These are phyloP conservation scores for Tuber microsphaerosporum DNA, from an alignment of 495 filamentous ascomycete species.

Conservation along the genomic window DNA sequence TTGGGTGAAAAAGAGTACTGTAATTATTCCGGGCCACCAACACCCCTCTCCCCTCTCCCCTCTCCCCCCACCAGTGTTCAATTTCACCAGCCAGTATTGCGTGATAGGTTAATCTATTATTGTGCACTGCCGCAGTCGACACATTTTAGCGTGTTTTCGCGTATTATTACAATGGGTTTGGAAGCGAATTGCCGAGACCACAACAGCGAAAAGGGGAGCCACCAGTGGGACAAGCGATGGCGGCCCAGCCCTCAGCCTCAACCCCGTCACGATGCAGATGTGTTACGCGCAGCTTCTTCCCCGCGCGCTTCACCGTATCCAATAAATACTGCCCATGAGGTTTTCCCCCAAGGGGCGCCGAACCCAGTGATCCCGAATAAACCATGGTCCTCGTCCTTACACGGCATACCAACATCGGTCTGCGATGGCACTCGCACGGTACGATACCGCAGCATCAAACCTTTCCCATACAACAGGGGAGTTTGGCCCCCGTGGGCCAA, in stretches of 20 bases:
- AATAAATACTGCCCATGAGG: not conserved
- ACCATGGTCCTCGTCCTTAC: not conserved
- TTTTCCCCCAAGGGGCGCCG: not conserved
- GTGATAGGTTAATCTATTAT: constrained; percentile 3
- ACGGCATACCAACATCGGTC: not conserved
- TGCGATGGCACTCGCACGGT: not conserved
- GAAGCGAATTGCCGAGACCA: constrained; percentile 1
- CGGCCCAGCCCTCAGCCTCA: not conserved
- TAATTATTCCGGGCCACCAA: constrained; percentile 7
- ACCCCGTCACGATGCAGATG: not conserved
- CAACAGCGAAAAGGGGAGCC: not conserved
- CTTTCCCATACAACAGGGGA: not conserved
- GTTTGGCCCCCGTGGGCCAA: no score
- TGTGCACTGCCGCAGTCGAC: not conserved
- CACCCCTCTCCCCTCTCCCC: not conserved
- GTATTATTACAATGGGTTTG: constrained; percentile 1
- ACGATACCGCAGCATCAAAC: not conserved
- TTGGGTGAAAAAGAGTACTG: constrained; percentile 14
- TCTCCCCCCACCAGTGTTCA: constrained; percentile 1
- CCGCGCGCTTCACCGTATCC: not conserved
- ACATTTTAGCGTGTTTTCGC: constrained; percentile 6
- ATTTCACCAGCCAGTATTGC: not conserved
- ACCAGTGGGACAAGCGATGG: not conserved
- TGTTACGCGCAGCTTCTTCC: not conserved
- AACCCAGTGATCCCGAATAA: not conserved